A percentile compares a stretch with the other conserved stretches of the same genome.
These are phyloP conservation scores for Lablab purpureus DNA, from an alignment of 306 rosid species.

Conservation along the genomic window DNA sequence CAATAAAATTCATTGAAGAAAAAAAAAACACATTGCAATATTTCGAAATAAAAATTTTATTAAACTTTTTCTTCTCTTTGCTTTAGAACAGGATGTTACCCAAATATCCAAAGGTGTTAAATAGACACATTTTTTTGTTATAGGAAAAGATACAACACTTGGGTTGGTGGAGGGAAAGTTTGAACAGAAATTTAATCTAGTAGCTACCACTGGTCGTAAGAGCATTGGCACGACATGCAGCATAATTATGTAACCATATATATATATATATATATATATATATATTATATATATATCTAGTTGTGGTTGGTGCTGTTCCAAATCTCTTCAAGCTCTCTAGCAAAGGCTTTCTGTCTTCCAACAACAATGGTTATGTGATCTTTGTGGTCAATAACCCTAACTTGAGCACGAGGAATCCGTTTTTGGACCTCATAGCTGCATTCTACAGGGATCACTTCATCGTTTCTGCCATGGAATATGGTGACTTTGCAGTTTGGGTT, in stretches of 20 bases:
- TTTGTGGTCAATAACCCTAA: constrained; percentile 72
- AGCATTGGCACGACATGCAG: constrained; percentile 36
- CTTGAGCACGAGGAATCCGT: constrained; percentile 70
- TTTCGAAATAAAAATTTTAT: not conserved
- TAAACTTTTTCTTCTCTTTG: not conserved
- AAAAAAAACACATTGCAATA: too few relatives aligned
- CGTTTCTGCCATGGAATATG: constrained; percentile 79
- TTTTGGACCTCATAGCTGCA: constrained; percentile 72
- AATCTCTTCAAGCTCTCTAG: constrained; percentile 83
- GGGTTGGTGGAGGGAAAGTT: not conserved
- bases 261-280: too few relatives aligned
- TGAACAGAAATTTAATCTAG: constrained; percentile 26
- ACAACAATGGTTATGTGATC: constrained; percentile 92
- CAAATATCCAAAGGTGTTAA: not conserved
- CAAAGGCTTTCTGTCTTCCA: constrained; percentile 78
- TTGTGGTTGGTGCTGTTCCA: constrained; percentile 65
- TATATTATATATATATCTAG: not conserved
- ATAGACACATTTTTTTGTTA: not conserved
- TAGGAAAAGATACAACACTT: constrained; percentile 32
- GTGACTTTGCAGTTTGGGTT: constrained; percentile 64
- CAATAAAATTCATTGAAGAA: too few relatives aligned
- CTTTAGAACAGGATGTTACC: not conserved
- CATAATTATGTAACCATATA: not conserved
- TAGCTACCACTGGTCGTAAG: not conserved
- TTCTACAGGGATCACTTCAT: constrained; percentile 79